Evolutionary conservation across 352 stramenopile genomes (phyloP).

Genomic region (Phytophthora aleatoria): DNA sequence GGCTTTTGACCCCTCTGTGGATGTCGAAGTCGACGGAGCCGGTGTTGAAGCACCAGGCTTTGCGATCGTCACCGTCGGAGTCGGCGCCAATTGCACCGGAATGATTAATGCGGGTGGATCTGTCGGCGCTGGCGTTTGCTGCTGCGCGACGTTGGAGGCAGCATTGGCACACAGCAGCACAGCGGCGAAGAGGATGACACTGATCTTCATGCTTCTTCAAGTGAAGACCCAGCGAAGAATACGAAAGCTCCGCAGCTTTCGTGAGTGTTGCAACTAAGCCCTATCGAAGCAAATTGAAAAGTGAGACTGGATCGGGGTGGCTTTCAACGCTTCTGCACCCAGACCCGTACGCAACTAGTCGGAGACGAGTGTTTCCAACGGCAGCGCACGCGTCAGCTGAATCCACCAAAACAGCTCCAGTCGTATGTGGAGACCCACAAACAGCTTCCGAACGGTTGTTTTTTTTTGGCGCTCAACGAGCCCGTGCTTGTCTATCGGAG

Average conservation of each 20-base stretch:
- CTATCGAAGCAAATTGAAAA: slow-evolving; percentile 19
- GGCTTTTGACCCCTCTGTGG: slow-evolving; percentile 1
- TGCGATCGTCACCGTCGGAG: slow-evolving; percentile 12
- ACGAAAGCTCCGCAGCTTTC: slow-evolving; percentile 22
- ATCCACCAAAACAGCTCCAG: slow-evolving; percentile 22
- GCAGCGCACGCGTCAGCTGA: slow-evolving; percentile 9
- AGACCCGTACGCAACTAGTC: background rate
- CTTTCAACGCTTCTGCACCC: background rate
- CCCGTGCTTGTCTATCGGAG: background rate
- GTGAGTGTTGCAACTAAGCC: slow-evolving; percentile 14
- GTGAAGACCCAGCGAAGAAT: background rate
- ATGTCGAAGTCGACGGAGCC: slow-evolving; percentile 16
- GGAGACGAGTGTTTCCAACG: slow-evolving; percentile 2
- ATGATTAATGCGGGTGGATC: background rate
- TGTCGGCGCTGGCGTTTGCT: slow-evolving; percentile 7
- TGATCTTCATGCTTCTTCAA: slow-evolving; percentile 27
- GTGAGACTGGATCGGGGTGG: slow-evolving; percentile 7
- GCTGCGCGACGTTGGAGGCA: slow-evolving; percentile 17
- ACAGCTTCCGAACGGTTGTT: slow-evolving; percentile 20
- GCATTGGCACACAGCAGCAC: slow-evolving; percentile 17
- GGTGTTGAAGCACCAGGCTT: background rate
- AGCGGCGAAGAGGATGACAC: slow-evolving; percentile 19
- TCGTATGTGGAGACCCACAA: background rate
- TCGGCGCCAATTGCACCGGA: background rate
- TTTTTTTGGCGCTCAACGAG: background rate